Base-by-base conservation (phyloP, 148 eudicot genomes). In the Vaccinium corymbosum region DNA sequence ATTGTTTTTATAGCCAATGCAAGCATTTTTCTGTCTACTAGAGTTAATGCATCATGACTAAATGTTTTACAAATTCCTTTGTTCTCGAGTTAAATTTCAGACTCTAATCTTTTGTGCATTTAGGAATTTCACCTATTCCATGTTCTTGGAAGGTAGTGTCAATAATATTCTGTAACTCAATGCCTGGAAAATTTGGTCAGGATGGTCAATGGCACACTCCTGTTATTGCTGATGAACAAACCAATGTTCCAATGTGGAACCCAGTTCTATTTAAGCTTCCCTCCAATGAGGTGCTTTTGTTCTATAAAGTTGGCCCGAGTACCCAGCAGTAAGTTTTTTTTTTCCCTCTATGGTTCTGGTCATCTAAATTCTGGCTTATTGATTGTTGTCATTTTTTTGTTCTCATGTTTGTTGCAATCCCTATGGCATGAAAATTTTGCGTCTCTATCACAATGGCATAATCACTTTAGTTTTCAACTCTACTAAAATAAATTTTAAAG, bases 191-290 rank as follows among this genome's bases (percentile, higher is more conserved):
- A 6, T 38, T 80, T 85, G 78, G 74, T 82, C 90, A 97, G 99
- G 93, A 92, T 92, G 95, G 97, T 84, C 16, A 6, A 80, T 97
- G 99, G 99, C 88, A 90, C 76, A 50, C 90, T 87, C 99, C 98
- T 46, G 72, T 92, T 53, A 83, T 93, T 79, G 98, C 81, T 77
- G 98, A 97, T 85, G 93, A 92, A 81, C 85, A 97, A 88, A 62
- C 81, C 7, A 76, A 71, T 49, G 95, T 97, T 83, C 93, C 99
- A 61, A 93, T 97, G 98, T 97, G 98, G 97, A 97, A 97, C 78
- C 99, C 99, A 75, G 99, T 93, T 80, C 90, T 97, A 20, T 94
- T 92, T 86, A 93, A 93, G 87, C 90, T 89, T 78, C 90, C 90
- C 20, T 86, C 92, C 52, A 83, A 88, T 85, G 93, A 93, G 90